Evolutionary conservation across 139 green algal species (phyloP).

Genomic region (Coccomyxa sp.): DNA sequence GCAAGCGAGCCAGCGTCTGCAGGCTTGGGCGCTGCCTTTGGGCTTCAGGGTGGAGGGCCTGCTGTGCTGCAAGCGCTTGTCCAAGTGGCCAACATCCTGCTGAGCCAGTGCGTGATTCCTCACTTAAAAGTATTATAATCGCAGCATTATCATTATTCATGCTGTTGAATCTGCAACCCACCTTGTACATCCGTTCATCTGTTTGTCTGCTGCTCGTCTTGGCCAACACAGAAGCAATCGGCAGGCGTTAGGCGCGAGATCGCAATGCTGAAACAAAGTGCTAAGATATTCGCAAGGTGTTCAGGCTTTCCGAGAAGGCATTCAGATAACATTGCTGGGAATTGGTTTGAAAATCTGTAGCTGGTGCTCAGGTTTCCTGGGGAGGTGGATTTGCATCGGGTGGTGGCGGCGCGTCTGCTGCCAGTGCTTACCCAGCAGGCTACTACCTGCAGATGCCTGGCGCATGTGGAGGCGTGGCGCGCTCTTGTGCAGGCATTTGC

Average conservation of each 20-base stretch:
- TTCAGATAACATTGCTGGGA: too few species aligned
- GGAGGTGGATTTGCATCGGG: conserved; percentile 29
- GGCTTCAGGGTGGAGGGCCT: background rate
- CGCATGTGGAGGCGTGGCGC: conserved; percentile 46
- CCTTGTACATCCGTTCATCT: too few species aligned
- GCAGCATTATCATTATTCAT: too few species aligned
- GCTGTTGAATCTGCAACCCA: too few species aligned
- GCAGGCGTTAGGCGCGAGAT: too few species aligned
- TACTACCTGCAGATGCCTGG: conserved; percentile 27
- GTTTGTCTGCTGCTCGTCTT: too few species aligned
- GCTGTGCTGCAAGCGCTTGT: conserved; percentile 29
- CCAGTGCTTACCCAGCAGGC: conserved; percentile 44
- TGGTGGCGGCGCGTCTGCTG: conserved; percentile 45
- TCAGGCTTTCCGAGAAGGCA: too few species aligned
- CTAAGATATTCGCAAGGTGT: too few species aligned
- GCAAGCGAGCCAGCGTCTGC: conserved; percentile 33
- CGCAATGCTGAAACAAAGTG: too few species aligned
- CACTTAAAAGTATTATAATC: too few species aligned
- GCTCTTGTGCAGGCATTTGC: conserved; percentile 41
- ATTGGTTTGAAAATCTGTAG: too few species aligned
- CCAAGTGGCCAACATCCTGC: conserved; percentile 25
- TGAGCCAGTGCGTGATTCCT: background rate
- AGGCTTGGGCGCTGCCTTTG: conserved; percentile 26
- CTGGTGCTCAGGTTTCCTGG: background rate
- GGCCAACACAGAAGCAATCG: too few species aligned